Evolutionary conservation across 139 green algal species (phyloP).

Genomic region (Coelastrella sp.): DNA sequence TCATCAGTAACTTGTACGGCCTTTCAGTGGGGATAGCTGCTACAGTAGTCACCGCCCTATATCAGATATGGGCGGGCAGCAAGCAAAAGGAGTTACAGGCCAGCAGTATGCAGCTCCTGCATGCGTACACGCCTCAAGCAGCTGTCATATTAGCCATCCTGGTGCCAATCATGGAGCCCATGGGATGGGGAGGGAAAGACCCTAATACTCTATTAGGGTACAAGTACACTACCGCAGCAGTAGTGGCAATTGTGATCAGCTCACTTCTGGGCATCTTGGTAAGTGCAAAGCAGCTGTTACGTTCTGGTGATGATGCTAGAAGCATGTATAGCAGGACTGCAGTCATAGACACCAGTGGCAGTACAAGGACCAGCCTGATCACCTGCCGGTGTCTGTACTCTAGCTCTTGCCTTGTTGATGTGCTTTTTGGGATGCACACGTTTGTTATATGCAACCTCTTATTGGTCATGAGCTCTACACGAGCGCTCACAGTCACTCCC

Average conservation of each 20-base stretch:
- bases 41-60: conserved; percentile 85
- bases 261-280: conserved; percentile 90
- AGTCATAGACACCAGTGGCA: no score
- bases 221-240: conserved; percentile 60
- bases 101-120: conserved; percentile 85
- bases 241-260: conserved; percentile 79
- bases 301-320: background rate
- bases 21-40: conserved; percentile 75
- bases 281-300: conserved; percentile 37
- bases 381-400: no score
- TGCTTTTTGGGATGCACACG: no score
- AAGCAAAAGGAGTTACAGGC: conserved; percentile 90
- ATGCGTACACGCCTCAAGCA: conserved; percentile 87
- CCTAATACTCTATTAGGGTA: background rate
- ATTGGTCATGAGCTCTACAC: no score
- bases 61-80: conserved; percentile 89
- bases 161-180: conserved; percentile 69
- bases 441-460: no score
- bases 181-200: background rate
- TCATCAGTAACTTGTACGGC: conserved; percentile 67
- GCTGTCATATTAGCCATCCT: conserved; percentile 73
- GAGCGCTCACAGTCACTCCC: no score
- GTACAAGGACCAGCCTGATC: no score
- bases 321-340: background rate
- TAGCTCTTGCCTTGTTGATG: no score